Percentiles rank a stretch among this genome's conserved stretches.
phyloP scores from a whole-genome alignment of 768 basidiomycete species.

The Dacryopinax spathularia region DNA sequence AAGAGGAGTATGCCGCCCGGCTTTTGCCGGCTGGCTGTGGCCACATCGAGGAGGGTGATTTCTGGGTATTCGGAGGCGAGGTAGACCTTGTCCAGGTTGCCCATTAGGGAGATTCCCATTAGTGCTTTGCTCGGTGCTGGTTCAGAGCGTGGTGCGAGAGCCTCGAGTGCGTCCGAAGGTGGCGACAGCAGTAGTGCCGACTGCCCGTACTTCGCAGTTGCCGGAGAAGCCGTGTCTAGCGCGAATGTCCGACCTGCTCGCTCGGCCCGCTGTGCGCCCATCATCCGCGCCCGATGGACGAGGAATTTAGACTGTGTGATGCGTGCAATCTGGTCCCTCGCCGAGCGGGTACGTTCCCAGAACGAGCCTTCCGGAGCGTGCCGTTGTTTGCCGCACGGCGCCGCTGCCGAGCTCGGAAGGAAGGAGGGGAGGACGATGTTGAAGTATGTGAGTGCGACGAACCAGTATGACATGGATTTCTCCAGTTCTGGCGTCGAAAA shows the following conservation, averaged over 20 bases:
- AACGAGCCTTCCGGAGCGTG: slow-evolving; percentile 1
- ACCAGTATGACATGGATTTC: slow-evolving; percentile 10
- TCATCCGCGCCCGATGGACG: slow-evolving; percentile 12
- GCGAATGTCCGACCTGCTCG: slow-evolving; percentile 10
- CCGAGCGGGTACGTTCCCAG: slow-evolving; percentile 15
- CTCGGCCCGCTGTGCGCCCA: slow-evolving; percentile 11
- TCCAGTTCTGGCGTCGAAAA: not conserved
- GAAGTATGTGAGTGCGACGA: slow-evolving; percentile 17
- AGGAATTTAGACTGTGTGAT: slow-evolving; percentile 14
- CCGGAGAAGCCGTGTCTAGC: not conserved
- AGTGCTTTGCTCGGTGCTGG: slow-evolving; percentile 29
- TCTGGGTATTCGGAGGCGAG: slow-evolving; percentile 40
- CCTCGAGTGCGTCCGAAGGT: not conserved
- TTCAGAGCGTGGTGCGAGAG: not conserved
- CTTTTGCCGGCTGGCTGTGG: slow-evolving; percentile 70
- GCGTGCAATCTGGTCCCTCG: slow-evolving; percentile 12
- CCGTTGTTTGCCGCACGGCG: not conserved
- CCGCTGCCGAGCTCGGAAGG: slow-evolving; percentile 9
- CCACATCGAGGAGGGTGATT: slow-evolving; percentile 56
- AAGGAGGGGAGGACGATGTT: slow-evolving; percentile 16
- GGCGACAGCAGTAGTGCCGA: not conserved
- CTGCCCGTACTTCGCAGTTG: not conserved
- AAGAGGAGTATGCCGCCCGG: slow-evolving; percentile 68
- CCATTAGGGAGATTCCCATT: slow-evolving; percentile 65
- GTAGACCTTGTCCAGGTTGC: slow-evolving; percentile 72